Conservation (phyloP, 2,329 filamentous ascomycete species). For the Diaporthe amygdali region DNA sequence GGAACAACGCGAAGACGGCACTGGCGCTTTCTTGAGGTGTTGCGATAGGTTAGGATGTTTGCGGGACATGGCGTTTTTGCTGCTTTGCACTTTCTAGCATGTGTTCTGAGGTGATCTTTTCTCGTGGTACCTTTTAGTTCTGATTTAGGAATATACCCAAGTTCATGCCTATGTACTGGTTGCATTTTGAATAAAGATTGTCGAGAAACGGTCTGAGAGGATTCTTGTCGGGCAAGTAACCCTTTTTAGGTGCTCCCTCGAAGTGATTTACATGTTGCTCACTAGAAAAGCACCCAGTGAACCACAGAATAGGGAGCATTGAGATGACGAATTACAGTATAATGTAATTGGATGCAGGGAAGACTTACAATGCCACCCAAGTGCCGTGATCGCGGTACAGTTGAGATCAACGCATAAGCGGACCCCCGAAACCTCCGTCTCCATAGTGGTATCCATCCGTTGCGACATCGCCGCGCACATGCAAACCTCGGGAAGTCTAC, state of each 20-base stretch:
- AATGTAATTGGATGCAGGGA: not conserved
- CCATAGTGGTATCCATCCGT: not conserved
- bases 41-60: not conserved
- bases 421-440: not conserved
- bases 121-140: not conserved
- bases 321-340: not conserved
- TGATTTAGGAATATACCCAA: not conserved
- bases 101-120: not conserved
- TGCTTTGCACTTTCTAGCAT: not conserved
- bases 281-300: not conserved
- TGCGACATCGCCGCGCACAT: not conserved
- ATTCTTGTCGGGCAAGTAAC: not conserved
- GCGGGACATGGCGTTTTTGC: not conserved
- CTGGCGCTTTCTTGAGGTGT: constrained; percentile 41
- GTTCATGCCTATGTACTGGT: not conserved
- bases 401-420: not conserved
- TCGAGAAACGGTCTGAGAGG: too few relatives aligned
- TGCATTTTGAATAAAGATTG: too few relatives aligned
- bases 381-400: too few relatives aligned
- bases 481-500: not conserved
- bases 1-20: constrained; percentile 51
- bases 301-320: not conserved
- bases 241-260: too few relatives aligned
- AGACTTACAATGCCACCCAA: not conserved
- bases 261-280: not conserved